Base-by-base conservation (phyloP, 2,329 filamentous ascomycete genomes). In the Triangularia verruculosa region DNA sequence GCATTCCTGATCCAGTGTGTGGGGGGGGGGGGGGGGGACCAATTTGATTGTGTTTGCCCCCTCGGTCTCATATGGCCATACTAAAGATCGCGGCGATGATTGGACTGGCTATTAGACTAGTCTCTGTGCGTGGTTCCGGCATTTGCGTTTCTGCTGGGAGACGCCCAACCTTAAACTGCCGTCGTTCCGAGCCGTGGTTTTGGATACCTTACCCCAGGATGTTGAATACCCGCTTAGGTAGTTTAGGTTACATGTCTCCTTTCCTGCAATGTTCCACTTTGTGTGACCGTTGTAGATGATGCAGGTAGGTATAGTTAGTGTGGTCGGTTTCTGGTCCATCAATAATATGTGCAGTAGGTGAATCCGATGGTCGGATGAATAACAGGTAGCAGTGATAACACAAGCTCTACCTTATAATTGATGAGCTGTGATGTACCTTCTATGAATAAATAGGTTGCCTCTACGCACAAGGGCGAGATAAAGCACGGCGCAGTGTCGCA, bases 71-170 rank as follows among this genome's bases (percentile, higher is more conserved):
- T 62, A 64, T 66, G 34, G 51, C 22, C 62, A 66, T 52, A 52
- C 58, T 62, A 54, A 52, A 59, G 13, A 47, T 59, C 20, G 4
- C 54, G 30, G 60, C 54, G 22, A 63, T 64, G 62, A 63, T 39
- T 67, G 62, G 61, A 66, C 60, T 64, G 62, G 60, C 15, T 30
- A 58, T 56, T 64, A 47, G 54, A 66, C 59, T 64, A 55, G 20
- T 51, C 32, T 17, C 55, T 34, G 32, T 57, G 34, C 24, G 61
- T 57, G 25, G 60, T 47, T 39, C 57, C 62, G 61, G 60, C 60
- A 63, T 54, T 59, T 60, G 57, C 52, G 59, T n/a, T 58, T 61
- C 28, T 57, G 32, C 52, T 54, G 51, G 56, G n/a, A n/a, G 28
- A 59, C 27, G 27, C 15, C 17, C 34, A 24, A 22, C 32, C 57